Evolutionary conservation across 202 grass and related monocot species (phyloP).

Genomic region (Hordeum pubiflorum): DNA sequence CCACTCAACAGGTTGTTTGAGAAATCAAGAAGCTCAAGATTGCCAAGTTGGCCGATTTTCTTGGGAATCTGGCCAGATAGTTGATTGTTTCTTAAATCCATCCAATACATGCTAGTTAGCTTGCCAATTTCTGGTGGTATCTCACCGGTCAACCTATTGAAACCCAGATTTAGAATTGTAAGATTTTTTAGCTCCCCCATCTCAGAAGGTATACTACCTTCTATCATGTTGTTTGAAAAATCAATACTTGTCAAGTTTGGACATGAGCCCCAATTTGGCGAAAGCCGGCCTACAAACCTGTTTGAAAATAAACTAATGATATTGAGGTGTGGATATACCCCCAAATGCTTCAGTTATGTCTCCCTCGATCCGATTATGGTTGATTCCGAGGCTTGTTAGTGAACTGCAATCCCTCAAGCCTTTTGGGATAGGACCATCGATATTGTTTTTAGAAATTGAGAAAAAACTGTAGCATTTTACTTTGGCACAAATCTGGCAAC

Average conservation of each 20-base stretch:
- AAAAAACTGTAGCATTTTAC: neutral
- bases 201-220: conserved; percentile 43
- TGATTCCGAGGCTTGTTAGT: neutral
- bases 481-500: neutral
- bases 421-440: neutral
- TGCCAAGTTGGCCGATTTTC: conserved; percentile 40
- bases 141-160: conserved; percentile 33
- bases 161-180: neutral
- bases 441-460: neutral
- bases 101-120: conserved; percentile 24
- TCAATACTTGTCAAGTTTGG: conserved; percentile 39
- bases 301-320: neutral
- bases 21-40: conserved; percentile 42
- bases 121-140: conserved; percentile 51
- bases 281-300: neutral
- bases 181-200: conserved; percentile 39
- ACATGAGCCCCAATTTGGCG: neutral
- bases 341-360: conserved; percentile 1
- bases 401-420: neutral
- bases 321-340: neutral
- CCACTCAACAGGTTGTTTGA: conserved; percentile 42
- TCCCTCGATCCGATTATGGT: neutral
- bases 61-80: conserved; percentile 42
- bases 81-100: conserved; percentile 43
- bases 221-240: conserved; percentile 42